A percentile compares a stretch with the other conserved stretches of the same genome.
Evolutionary conservation across 257 asterid species (phyloP).

Genomic region (Fraxinus americana): DNA sequence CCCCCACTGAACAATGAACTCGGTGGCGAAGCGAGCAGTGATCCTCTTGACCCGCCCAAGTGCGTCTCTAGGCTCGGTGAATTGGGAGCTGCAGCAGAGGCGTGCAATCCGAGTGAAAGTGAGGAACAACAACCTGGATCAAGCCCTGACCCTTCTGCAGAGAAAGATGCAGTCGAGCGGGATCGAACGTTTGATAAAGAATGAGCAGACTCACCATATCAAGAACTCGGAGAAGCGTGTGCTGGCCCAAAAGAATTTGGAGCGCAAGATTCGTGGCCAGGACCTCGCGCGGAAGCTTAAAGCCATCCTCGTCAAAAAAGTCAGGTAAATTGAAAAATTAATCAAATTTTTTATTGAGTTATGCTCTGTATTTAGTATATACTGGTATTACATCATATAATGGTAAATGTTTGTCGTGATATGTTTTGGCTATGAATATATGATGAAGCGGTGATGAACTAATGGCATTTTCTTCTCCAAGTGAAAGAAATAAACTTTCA

Average conservation of each 20-base stretch:
- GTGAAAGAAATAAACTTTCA: not conserved
- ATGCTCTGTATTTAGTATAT: not conserved
- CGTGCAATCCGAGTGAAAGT: conserved; percentile 82
- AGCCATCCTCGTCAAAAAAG: conserved; percentile 69
- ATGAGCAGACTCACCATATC: conserved; percentile 56
- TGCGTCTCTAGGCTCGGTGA: conserved; percentile 17
- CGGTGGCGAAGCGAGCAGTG: conserved; percentile 44
- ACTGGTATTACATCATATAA: not conserved
- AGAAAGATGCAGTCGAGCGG: conserved; percentile 89
- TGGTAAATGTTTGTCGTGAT: not conserved
- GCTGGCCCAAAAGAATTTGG: conserved; percentile 70
- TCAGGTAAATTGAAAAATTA: conserved; percentile 51
- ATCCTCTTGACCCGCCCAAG: conserved; percentile 25
- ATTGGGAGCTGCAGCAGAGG: conserved; percentile 61
- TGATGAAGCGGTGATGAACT: not conserved
- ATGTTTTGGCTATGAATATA: not conserved
- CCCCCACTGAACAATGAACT: not conserved
- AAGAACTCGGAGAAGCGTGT: conserved; percentile 93
- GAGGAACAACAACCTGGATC: conserved; percentile 65
- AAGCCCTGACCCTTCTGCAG: conserved; percentile 59
- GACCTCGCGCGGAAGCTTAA: conserved; percentile 88
- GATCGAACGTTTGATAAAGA: conserved; percentile 78
- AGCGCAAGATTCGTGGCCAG: conserved; percentile 73
- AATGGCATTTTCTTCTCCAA: not conserved
- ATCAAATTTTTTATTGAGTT: not conserved